Conservation (phyloP, 192 early-diverging fungal species). For the Podila clonocystis region DNA sequence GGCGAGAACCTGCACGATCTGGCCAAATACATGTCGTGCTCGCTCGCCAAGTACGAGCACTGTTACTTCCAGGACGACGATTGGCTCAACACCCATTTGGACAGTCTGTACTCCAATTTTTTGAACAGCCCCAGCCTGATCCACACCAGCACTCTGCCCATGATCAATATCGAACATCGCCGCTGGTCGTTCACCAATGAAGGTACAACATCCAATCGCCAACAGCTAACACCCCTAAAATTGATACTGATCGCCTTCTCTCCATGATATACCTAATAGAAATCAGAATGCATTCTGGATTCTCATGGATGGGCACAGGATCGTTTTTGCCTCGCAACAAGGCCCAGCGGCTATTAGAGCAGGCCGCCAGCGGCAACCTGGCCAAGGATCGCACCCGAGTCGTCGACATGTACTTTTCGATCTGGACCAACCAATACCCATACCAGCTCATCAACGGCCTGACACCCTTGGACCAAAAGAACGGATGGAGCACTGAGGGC, state of each 20-base stretch:
- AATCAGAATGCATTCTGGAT: constrained; percentile 63
- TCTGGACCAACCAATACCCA: constrained; percentile 71
- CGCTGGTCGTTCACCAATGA: constrained; percentile 64
- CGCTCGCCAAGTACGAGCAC: constrained; percentile 58
- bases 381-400: constrained; percentile 55
- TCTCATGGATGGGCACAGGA: constrained; percentile 62
- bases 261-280: constrained; percentile 10
- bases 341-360: constrained; percentile 60
- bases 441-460: constrained; percentile 61
- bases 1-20: constrained; percentile 62
- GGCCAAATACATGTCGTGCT: constrained; percentile 64
- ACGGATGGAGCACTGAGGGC: constrained; percentile 54
- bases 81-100: constrained; percentile 63
- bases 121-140: constrained; percentile 59
- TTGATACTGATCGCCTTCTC: too few species aligned
- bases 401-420: constrained; percentile 65
- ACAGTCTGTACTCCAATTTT: constrained; percentile 67
- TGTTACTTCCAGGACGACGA: constrained; percentile 72
- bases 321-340: constrained; percentile 59
- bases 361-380: constrained; percentile 58
- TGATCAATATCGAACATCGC: constrained; percentile 57
- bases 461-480: constrained; percentile 52
- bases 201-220: constrained; percentile 31
- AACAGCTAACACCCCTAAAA: too few species aligned
- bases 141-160: constrained; percentile 62